Evolutionary conservation across 2,329 filamentous ascomycete genomes (phyloP).

Genomic region (Fusarium euwallaceae): DNA sequence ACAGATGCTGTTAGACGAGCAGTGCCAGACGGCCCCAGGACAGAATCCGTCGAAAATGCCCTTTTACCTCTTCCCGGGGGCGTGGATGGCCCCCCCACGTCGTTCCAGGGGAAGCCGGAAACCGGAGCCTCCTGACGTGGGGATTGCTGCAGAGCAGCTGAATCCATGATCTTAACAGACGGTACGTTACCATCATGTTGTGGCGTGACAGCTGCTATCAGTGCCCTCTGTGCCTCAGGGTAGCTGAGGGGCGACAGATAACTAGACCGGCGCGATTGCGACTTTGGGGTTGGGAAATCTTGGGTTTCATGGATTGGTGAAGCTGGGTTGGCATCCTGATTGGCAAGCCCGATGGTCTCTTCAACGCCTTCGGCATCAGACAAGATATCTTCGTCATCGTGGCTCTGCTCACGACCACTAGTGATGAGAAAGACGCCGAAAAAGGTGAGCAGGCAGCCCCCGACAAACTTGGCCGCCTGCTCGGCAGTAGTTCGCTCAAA

Average conservation of each 20-base stretch:
- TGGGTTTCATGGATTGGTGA: constrained; percentile 34
- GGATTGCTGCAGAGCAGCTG: constrained; percentile 49
- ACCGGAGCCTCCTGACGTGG: constrained; percentile 55
- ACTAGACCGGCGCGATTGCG: constrained; percentile 63
- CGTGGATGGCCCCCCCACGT: constrained; percentile 50
- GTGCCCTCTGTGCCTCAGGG: constrained; percentile 54
- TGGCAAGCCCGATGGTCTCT: constrained; percentile 71
- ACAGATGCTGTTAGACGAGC: constrained; percentile 38
- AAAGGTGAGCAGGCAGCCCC: constrained; percentile 92
- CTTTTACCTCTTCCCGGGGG: constrained; percentile 53
- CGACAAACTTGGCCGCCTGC: constrained; percentile 86
- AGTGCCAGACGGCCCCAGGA: constrained; percentile 39
- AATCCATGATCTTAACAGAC: constrained; percentile 51
- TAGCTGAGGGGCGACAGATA: constrained; percentile 62
- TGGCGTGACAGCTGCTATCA: constrained; percentile 44
- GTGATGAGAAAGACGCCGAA: constrained; percentile 98
- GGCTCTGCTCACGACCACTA: constrained; percentile 76
- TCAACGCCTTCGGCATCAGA: constrained; percentile 71
- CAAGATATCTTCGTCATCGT: constrained; percentile 63
- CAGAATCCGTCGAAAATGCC: constrained; percentile 54
- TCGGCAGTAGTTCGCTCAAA: constrained; percentile 85
- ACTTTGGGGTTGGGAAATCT: constrained; percentile 40
- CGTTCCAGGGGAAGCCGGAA: constrained; percentile 60
- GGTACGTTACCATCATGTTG: constrained; percentile 54
- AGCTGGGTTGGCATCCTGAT: constrained; percentile 58